Evolutionary conservation across 2,329 filamentous ascomycete species (phyloP).

Genomic region (Berkeleyomyces rouxiae): DNA sequence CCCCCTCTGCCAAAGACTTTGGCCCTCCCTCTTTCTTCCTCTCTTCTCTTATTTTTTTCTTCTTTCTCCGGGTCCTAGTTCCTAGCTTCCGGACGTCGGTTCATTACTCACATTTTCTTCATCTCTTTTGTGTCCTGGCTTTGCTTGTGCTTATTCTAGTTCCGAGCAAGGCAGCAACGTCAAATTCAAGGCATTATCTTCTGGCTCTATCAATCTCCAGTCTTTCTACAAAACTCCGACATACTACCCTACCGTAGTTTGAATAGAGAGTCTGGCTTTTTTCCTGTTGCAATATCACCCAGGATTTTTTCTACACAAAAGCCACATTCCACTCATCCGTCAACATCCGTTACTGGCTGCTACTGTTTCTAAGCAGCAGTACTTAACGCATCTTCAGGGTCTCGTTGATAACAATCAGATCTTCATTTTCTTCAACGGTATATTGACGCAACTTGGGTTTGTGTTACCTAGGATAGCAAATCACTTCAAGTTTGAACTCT

Average conservation of each 20-base stretch:
- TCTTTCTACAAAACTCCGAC: neutral
- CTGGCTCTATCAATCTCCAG: neutral
- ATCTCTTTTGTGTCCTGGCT: neutral
- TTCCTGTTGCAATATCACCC: neutral
- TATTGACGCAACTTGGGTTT: no score
- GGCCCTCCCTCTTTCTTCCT: neutral
- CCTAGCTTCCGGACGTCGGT: neutral
- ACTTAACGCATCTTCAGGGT: no score
- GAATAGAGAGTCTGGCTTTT: neutral
- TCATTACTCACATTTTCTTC: conserved; percentile 1
- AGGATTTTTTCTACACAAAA: no score
- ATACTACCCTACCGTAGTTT: neutral
- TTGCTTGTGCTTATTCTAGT: neutral
- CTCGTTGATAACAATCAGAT: no score
- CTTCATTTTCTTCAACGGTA: no score
- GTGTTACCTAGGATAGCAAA: no score
- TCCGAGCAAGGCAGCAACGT: neutral
- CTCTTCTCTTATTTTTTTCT: neutral
- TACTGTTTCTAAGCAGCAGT: no score
- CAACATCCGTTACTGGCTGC: no score
- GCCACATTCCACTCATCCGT: no score
- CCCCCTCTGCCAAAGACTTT: neutral
- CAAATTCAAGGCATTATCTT: neutral
- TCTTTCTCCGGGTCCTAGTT: neutral
- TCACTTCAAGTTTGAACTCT: no score